Evolutionary conservation across 2,329 filamentous ascomycete species (phyloP).

Genomic region (Massarina eburnea): DNA sequence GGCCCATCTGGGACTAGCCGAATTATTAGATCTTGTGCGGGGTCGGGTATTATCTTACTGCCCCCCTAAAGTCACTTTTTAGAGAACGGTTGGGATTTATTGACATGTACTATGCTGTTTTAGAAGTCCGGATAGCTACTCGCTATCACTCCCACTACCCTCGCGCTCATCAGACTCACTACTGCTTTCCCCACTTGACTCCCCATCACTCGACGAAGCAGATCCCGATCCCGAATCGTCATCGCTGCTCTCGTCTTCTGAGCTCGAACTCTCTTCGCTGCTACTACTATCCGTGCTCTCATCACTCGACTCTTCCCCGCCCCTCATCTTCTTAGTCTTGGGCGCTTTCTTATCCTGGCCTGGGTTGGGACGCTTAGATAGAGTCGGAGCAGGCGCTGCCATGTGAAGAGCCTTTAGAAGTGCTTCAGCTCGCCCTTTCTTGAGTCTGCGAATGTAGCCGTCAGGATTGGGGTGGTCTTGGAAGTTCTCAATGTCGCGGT

Average conservation of each 20-base stretch:
- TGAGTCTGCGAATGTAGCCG: constrained; percentile 36
- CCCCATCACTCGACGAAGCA: constrained; percentile 7
- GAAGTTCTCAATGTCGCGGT: constrained; percentile 33
- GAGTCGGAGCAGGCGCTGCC: constrained; percentile 20
- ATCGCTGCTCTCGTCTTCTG: constrained; percentile 17
- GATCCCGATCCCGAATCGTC: constrained; percentile 11
- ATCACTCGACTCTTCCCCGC: constrained; percentile 32
- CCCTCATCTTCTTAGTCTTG: constrained; percentile 31
- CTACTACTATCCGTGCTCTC: constrained; percentile 37
- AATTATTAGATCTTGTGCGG: no score
- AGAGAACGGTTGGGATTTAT: no score
- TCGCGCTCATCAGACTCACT: neutral
- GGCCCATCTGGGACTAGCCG: no score
- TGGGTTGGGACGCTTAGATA: neutral
- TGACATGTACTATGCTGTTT: no score
- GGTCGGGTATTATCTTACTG: no score
- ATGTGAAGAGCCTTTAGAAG: constrained; percentile 33
- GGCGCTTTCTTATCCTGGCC: constrained; percentile 11
- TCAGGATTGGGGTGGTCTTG: constrained; percentile 27
- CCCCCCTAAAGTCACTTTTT: no score
- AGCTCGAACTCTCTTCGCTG: constrained; percentile 26
- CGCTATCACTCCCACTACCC: constrained; percentile 7
- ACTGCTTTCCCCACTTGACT: neutral
- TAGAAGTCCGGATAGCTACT: no score
- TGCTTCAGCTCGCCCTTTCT: constrained; percentile 34